Percentiles rank a stretch among this genome's conserved stretches.
These are phyloP conservation scores for Yarrowia keelungensis DNA, from an alignment of 805 yeast genomes.

Conservation along the genomic window DNA sequence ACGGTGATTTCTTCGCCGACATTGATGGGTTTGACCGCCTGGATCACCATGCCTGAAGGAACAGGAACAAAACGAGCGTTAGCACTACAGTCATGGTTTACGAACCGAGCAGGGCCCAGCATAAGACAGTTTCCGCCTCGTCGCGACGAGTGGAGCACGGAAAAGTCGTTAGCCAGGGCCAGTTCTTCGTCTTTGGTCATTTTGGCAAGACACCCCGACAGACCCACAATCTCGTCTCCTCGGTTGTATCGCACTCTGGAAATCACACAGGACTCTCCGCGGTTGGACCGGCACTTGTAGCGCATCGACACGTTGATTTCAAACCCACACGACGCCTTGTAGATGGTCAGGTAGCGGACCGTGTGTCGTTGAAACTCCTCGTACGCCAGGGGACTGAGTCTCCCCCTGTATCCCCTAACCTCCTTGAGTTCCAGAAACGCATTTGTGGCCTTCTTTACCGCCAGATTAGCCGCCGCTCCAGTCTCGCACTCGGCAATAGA, in stretches of 20 bases:
- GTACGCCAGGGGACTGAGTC: constrained; percentile 43
- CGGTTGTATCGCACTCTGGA: constrained; percentile 49
- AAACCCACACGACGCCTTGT: constrained; percentile 52
- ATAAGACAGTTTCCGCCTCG: constrained; percentile 51
- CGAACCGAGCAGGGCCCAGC: constrained; percentile 59
- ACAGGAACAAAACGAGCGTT: constrained; percentile 52
- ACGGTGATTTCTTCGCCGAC: constrained; percentile 60
- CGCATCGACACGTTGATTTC: constrained; percentile 56
- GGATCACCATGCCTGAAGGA: constrained; percentile 49
- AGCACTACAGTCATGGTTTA: constrained; percentile 58
- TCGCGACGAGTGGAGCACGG: constrained; percentile 53
- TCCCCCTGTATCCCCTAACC: constrained; percentile 46
- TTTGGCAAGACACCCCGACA: constrained; percentile 53
- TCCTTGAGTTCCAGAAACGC: constrained; percentile 46
- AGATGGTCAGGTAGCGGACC: constrained; percentile 51
- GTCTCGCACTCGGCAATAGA: constrained; percentile 23
- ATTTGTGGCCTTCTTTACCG: constrained; percentile 44
- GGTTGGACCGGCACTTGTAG: constrained; percentile 48
- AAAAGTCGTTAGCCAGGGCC: constrained; percentile 51
- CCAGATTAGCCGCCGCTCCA: constrained; percentile 1
- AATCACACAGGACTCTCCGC: constrained; percentile 53
- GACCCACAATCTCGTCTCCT: constrained; percentile 50
- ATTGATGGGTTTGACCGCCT: constrained; percentile 50
- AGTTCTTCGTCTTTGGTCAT: constrained; percentile 51
- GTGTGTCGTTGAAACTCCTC: constrained; percentile 52